A percentile compares a stretch with the other conserved stretches of the same genome.
These are phyloP conservation scores for Letharia lupina DNA, from an alignment of 495 filamentous ascomycete species.

Conservation along the genomic window DNA sequence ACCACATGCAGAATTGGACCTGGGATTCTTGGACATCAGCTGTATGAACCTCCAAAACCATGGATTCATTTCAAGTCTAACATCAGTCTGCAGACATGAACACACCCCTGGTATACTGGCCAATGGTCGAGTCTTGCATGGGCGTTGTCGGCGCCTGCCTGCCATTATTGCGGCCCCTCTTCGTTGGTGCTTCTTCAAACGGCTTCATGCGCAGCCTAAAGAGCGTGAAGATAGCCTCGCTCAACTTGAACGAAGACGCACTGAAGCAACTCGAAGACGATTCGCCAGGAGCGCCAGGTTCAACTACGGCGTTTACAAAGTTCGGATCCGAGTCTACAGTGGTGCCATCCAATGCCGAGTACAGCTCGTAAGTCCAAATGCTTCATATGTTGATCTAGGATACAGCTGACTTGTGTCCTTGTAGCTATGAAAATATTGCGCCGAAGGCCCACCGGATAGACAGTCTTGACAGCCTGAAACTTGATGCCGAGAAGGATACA, in stretches of 20 bases:
- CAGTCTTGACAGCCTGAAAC: not conserved
- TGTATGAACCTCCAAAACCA: not conserved
- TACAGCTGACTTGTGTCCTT: not conserved
- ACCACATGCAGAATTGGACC: not conserved
- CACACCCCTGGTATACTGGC: slow-evolving; percentile 1
- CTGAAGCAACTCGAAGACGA: not conserved
- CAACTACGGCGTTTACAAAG: not conserved
- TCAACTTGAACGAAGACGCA: not conserved
- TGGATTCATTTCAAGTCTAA: not conserved
- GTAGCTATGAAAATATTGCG: not conserved
- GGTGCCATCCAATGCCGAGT: not conserved
- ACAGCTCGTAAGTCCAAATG: not conserved
- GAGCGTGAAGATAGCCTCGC: not conserved
- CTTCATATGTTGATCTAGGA: not conserved
- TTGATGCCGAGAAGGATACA: not conserved
- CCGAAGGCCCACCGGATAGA: not conserved
- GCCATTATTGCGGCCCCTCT: slow-evolving; percentile 2
- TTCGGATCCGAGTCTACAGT: not conserved
- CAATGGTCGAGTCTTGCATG: not conserved
- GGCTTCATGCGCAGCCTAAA: slow-evolving; percentile 7
- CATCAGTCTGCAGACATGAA: not conserved
- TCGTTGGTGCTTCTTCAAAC: not conserved
- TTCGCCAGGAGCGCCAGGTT: not conserved
- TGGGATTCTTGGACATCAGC: not conserved
- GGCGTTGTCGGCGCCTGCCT: slow-evolving; percentile 11